Conservation (phyloP, 257 asterid species). For the Solanum peruvianum region DNA sequence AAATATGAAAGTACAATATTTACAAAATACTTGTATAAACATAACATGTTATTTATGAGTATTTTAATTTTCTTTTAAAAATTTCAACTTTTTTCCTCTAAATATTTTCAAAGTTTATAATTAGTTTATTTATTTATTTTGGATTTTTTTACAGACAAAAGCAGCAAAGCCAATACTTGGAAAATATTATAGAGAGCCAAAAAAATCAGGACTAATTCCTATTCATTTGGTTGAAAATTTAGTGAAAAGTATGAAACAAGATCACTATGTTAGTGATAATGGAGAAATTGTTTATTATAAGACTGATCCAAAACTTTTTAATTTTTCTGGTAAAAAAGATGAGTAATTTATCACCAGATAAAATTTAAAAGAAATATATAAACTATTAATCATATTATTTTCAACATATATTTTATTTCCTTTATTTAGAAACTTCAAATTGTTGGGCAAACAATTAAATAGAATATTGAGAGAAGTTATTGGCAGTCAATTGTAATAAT, state of each 20-base stretch:
- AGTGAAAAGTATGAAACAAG: slow-evolving; percentile 42
- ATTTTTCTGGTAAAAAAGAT: background rate
- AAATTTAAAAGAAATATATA: background rate
- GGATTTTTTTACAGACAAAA: slow-evolving; percentile 34
- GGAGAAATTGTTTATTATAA: slow-evolving; percentile 75
- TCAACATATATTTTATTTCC: background rate
- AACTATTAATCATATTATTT: background rate
- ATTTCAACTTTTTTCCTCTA: background rate
- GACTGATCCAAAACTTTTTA: slow-evolving; percentile 28
- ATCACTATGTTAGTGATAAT: slow-evolving; percentile 62
- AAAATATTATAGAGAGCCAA: slow-evolving; percentile 65
- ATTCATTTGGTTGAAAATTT: slow-evolving; percentile 39
- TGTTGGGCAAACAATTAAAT: background rate
- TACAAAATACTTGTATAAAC: no score
- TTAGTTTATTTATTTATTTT: no score
- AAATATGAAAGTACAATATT: background rate
- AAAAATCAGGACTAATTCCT: slow-evolving; percentile 60
- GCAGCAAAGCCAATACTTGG: slow-evolving; percentile 63
- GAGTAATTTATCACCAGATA: background rate
- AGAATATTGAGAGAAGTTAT: background rate
- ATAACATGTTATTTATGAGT: background rate
- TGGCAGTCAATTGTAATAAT: background rate
- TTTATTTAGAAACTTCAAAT: background rate
- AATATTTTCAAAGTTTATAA: background rate
- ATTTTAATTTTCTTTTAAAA: no score